A percentile compares a stretch with the other conserved stretches of the same genome.
These are phyloP conservation scores for Trapa bicornis DNA, from an alignment of 345 rosid species.

Conservation along the genomic window DNA sequence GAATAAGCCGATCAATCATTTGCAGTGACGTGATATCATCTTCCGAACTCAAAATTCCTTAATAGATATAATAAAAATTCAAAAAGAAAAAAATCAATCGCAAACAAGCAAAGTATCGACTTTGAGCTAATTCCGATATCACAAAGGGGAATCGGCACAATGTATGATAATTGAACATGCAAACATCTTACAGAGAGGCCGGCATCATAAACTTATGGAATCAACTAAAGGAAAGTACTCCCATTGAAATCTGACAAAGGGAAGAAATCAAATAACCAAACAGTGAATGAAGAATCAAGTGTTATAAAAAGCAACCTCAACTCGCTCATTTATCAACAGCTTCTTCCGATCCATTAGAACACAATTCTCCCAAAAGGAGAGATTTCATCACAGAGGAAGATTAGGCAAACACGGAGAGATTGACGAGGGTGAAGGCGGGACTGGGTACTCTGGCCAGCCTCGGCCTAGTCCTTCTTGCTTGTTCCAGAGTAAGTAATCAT, in stretches of 20 bases:
- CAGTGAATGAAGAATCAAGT: neutral
- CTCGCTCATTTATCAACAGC: constrained; percentile 24
- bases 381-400: neutral
- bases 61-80: neutral
- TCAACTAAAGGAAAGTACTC: neutral
- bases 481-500: neutral
- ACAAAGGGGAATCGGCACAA: neutral
- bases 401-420: neutral
- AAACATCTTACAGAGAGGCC: neutral
- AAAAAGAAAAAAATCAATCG: neutral
- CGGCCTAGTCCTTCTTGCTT: neutral
- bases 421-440: constrained; percentile 4
- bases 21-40: neutral
- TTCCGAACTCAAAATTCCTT: neutral
- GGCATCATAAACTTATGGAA: neutral
- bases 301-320: constrained; percentile 18
- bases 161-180: neutral
- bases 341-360: constrained; percentile 23
- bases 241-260: neutral
- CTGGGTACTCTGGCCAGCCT: too few relatives aligned
- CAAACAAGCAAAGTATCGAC: neutral
- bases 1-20: neutral
- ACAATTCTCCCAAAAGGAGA: constrained; percentile 1
- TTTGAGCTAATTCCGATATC: neutral
- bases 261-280: neutral